phyloP scores from a whole-genome alignment of 2,329 filamentous ascomycete genomes.

The Cladosporium sp. region DNA sequence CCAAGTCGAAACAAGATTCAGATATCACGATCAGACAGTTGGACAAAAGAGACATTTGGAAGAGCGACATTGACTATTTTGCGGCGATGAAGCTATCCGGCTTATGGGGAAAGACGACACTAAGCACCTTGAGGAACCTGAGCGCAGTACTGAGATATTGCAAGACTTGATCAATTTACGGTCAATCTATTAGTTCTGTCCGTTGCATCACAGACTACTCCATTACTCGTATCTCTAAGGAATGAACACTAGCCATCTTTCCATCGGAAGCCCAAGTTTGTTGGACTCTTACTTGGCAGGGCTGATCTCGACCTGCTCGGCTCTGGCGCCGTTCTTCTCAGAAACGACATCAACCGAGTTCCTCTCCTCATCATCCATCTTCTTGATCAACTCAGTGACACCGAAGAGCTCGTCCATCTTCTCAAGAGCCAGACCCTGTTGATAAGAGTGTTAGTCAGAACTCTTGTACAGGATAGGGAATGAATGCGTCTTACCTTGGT shows the following conservation, averaged over 20 bases:
- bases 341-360: conserved; percentile 14
- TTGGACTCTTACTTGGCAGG: not conserved
- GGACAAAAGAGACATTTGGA: no score
- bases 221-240: not conserved
- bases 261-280: not conserved
- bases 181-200: not conserved
- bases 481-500: conserved; percentile 52
- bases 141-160: not conserved
- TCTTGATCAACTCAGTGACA: conserved; percentile 21
- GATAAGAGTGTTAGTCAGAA: not conserved
- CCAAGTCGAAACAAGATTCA: not conserved
- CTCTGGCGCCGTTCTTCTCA: conserved; percentile 14
- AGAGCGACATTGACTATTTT: not conserved
- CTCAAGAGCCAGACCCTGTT: conserved; percentile 37
- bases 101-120: not conserved
- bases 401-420: conserved; percentile 35
- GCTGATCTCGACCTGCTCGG: conserved; percentile 18
- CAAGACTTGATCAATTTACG: not conserved
- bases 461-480: no score
- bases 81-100: not conserved
- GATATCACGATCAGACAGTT: not conserved
- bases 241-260: not conserved
- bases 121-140: not conserved
- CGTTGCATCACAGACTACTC: not conserved
- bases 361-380: conserved; percentile 16